Evolutionary conservation across 2,329 filamentous ascomycete genomes (phyloP), one percentile per base, ranked within the genome.

Genomic region (Stemphylium lycopersici): DNA sequence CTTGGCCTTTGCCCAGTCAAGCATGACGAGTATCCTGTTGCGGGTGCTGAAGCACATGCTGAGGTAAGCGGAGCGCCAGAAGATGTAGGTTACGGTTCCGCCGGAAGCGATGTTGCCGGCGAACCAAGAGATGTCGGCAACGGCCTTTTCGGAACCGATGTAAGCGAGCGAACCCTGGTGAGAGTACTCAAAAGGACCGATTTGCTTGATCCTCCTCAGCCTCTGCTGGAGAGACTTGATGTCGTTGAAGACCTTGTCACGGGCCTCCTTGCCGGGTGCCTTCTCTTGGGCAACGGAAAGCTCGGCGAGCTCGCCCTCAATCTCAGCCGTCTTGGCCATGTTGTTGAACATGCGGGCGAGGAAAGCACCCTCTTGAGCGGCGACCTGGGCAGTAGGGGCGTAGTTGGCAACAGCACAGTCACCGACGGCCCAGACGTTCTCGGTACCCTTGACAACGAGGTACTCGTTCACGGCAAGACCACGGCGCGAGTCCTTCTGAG

Each of bases 1-100:
- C 82, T 96, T 96, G 67, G 93, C 92, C 85, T 99, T 99, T 76
- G 93, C 77, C 95, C 95, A 99, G 80, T 99, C 95, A 70, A 96
- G 83, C 62, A 91, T 81, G 68, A 99, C 95, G 46, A 99, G 85
- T 67, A 98, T 86, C 75, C 95, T 89, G 82, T 99, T 99, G 69
- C 95, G 91, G 59, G 91, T 93, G 87, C 93, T 98, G 79, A 99
- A 99, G 86, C 93, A 97, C 95, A 99, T 99, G 84, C 91, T 97
- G 77, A 99, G 82, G 78, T 99, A 99, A 50, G 93, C 95, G 74
- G 90, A 96, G 76, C 93, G 86, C 95, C 95, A 99, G 87, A 99
- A 99, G 66, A 97, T 85, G 81, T 96, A 99, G 52, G 95, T 99
- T 79, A 98, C 82, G 70, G 89, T 91, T 74, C 95, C 95, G 74